Base-by-base conservation (phyloP, 257 asterid species). In the Henckelia pumila region DNA sequence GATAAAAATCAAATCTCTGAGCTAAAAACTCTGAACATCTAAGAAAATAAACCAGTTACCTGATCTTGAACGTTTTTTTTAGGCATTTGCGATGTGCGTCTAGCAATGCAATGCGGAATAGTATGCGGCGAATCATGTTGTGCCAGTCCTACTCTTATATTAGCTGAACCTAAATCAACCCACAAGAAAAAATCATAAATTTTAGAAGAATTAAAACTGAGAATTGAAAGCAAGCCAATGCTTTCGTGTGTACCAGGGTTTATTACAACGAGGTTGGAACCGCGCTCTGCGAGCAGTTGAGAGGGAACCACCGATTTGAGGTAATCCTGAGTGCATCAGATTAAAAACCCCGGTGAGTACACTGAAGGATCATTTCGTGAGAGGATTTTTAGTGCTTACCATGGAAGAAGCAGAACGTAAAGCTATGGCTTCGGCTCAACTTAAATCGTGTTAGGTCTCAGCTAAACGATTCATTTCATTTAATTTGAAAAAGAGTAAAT, bases 201-300 rank as follows among this genome's bases (percentile, higher is more conserved):
- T 4, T 44, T 4, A 44, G 20, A 10, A 22, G 9, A 59, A 37
- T 24, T 1, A 7, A 61, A 6, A 19, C 11, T 3, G 23, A 64
- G 35, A 37, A 25, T 0, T n/a, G 5, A 28, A 30, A 64, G 52
- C 24, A 23, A 23, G 3, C 1, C 16, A 2, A 35, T 19, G 23
- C 26, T 14, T 20, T 49, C 60, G 23, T 28, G 35, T 4, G 24
- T 29, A 84, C 99, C 99, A 84, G 99, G 97, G 80, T 93, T 93
- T 78, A 94, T 86, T 75, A 94, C 95, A 65, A 94, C 95, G 73
- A 94, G 88, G 72, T 84, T 83, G 88, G 96, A 86, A 75, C 99
- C 99, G 71, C 99, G 95, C 25, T 94, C 99, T 61, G 86, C 89
- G 75, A 90, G 82, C 56, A 94, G 80, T 29, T 94, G 96, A 61